Evolutionary conservation across 139 green algal species (phyloP).

Genomic region (Closterium sp.): DNA sequence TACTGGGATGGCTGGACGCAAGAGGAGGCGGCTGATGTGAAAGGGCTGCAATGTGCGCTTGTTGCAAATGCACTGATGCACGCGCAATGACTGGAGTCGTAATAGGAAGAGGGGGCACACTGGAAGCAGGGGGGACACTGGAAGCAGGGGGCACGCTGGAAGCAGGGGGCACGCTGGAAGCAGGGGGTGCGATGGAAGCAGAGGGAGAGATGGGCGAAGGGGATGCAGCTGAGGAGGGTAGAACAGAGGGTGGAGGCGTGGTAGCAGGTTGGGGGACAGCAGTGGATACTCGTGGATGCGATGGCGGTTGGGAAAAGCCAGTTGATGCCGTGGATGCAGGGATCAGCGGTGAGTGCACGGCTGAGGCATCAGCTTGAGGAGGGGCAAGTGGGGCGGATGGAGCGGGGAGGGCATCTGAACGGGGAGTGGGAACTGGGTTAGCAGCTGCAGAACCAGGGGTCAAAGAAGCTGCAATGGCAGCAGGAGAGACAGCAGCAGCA

Average conservation of each 20-base stretch:
- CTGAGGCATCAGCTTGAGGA: background rate
- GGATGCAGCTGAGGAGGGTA: too few relatives aligned
- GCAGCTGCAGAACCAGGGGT: background rate
- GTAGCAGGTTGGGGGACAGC: too few relatives aligned
- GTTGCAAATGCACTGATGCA: background rate
- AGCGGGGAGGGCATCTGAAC: background rate
- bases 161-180: background rate
- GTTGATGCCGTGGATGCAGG: too few relatives aligned
- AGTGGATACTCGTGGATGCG: too few relatives aligned
- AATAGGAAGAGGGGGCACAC: background rate
- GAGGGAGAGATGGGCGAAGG: too few relatives aligned
- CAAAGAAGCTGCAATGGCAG: background rate
- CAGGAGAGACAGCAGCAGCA: background rate
- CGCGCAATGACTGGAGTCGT: background rate
- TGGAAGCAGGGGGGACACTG: background rate
- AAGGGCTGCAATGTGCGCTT: background rate
- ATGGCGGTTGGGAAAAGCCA: too few relatives aligned
- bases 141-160: background rate
- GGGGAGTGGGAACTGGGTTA: background rate
- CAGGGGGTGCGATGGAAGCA: background rate
- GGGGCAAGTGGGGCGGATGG: background rate
- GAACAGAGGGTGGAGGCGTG: too few relatives aligned
- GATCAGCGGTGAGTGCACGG: background rate
- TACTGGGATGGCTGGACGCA: background rate
- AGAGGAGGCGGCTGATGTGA: background rate